phyloP scores from a whole-genome alignment of 129 eudicot species.

The Tanacetum coccineum region DNA sequence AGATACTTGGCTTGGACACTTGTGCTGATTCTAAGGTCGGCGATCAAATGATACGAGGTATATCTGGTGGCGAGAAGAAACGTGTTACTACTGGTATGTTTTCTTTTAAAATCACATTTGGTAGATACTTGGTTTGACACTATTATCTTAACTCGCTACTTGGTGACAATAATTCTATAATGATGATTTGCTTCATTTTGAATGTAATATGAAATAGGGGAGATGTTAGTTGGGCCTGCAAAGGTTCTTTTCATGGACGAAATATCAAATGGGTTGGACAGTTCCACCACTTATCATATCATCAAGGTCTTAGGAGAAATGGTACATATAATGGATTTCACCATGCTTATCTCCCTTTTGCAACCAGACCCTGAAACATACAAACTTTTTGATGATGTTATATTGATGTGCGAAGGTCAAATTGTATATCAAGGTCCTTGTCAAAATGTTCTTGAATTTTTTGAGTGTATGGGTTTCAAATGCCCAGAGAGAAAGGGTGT shows the following conservation, averaged over 20 bases:
- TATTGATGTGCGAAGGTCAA: conserved; percentile 28
- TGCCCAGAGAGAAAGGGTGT: conserved; percentile 29
- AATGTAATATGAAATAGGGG: conserved; percentile 16
- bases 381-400: conserved; percentile 28
- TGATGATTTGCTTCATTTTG: neutral
- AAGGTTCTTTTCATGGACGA: conserved; percentile 26
- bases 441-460: conserved; percentile 18
- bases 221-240: conserved; percentile 30
- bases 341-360: conserved; percentile 31
- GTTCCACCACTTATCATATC: conserved; percentile 29
- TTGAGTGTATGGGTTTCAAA: conserved; percentile 19
- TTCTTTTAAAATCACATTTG: neutral
- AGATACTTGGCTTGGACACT: conserved; percentile 30
- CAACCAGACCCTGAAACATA: conserved; percentile 30
- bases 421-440: conserved; percentile 28
- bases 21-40: conserved; percentile 35
- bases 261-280: conserved; percentile 27
- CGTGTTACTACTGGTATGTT: conserved; percentile 31
- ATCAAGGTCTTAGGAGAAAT: conserved; percentile 18
- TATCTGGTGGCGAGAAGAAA: conserved; percentile 37
- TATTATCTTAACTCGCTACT: too few species aligned
- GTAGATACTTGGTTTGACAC: too few species aligned
- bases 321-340: conserved; percentile 27
- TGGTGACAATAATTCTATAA: neutral
- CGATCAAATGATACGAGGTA: conserved; percentile 36